Conservation (phyloP, 306 rosid genomes). For the Carpinus viminea region DNA sequence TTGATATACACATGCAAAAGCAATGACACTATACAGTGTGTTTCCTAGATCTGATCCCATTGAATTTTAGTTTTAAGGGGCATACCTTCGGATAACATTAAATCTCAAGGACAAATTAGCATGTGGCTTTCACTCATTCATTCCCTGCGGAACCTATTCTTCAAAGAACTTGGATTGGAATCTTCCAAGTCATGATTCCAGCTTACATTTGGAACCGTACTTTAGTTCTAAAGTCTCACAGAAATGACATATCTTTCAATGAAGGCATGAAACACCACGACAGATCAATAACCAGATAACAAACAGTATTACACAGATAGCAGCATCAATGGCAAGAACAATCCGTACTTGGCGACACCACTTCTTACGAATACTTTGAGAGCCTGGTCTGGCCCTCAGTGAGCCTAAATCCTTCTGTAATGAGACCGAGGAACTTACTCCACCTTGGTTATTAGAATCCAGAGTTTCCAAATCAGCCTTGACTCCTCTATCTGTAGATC, state of each 20-base stretch:
- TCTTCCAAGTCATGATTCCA: not conserved
- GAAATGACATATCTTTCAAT: slow-evolving; percentile 31
- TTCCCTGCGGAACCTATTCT: not conserved
- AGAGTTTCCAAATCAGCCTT: slow-evolving; percentile 54
- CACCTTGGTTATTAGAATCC: slow-evolving; percentile 54
- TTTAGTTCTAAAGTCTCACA: not conserved
- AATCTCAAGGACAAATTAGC: not conserved
- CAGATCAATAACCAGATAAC: slow-evolving; percentile 73
- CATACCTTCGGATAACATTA: slow-evolving; percentile 6
- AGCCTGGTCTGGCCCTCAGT: slow-evolving; percentile 58
- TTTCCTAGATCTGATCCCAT: not conserved
- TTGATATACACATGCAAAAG: not conserved
- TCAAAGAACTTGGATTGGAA: not conserved
- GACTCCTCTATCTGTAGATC: slow-evolving; percentile 69
- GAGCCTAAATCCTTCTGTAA: slow-evolving; percentile 64
- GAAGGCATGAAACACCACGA: slow-evolving; percentile 60
- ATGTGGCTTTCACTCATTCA: not conserved
- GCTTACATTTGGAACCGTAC: not conserved
- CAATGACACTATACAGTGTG: slow-evolving; percentile 6
- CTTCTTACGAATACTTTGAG: slow-evolving; percentile 61
- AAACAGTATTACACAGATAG: slow-evolving; percentile 63
- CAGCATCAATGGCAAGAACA: slow-evolving; percentile 86
- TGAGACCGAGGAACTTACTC: slow-evolving; percentile 53
- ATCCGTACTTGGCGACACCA: slow-evolving; percentile 92
- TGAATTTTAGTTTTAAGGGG: not conserved